A percentile compares a stretch with the other conserved stretches of the same genome.
These are phyloP conservation scores for Monosporascus ibericus DNA, from an alignment of 2,329 filamentous ascomycete species.

Conservation along the genomic window DNA sequence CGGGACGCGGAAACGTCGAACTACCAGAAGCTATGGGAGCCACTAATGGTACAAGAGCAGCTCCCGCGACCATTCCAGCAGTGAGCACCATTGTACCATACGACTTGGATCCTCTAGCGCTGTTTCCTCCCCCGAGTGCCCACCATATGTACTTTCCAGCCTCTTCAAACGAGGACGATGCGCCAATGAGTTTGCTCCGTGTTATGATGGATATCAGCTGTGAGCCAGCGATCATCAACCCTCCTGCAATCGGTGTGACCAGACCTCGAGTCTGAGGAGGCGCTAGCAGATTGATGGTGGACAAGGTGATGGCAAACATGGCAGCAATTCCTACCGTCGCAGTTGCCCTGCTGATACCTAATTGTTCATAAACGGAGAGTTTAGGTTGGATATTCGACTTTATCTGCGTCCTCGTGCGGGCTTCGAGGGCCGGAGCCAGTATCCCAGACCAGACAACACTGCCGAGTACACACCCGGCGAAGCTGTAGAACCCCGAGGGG, in stretches of 20 bases:
- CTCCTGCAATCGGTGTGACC: constrained; percentile 46
- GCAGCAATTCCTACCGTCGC: constrained; percentile 6
- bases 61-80: constrained; percentile 42
- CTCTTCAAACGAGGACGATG: constrained; percentile 58
- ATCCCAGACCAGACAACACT: constrained; percentile 47
- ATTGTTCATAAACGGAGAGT: not conserved
- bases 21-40: not conserved
- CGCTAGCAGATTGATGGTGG: constrained; percentile 28
- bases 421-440: constrained; percentile 30
- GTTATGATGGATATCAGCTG: constrained; percentile 51
- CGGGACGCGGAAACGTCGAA: constrained; percentile 25
- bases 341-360: not conserved
- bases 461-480: constrained; percentile 49
- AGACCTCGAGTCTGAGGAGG: constrained; percentile 24
- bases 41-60: constrained; percentile 29
- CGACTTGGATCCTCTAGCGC: constrained; percentile 23
- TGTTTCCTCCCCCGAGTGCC: constrained; percentile 25
- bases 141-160: constrained; percentile 48
- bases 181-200: constrained; percentile 50
- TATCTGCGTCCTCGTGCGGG: constrained; percentile 17
- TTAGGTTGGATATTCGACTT: constrained; percentile 25
- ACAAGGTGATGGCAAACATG: constrained; percentile 34
- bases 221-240: constrained; percentile 50
- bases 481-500: constrained; percentile 42
- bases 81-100: constrained; percentile 46